These are phyloP conservation scores for Eucalyptus regnans DNA, from an alignment of 345 rosid genomes.

Conservation along the genomic window DNA sequence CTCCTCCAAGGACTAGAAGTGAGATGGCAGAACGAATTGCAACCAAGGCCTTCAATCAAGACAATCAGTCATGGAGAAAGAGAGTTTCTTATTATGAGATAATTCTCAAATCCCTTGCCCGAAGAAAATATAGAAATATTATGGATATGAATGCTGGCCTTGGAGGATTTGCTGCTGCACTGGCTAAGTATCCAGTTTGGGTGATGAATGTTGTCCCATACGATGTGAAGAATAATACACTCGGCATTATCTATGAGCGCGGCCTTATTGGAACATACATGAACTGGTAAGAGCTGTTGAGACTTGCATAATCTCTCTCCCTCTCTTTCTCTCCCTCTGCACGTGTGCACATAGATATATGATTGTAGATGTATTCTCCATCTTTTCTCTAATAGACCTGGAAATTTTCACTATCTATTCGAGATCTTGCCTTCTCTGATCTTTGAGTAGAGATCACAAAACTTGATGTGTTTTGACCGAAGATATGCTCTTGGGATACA, in stretches of 20 bases:
- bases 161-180: slow-evolving; percentile 65
- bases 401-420: background rate
- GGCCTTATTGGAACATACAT: slow-evolving; percentile 67
- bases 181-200: slow-evolving; percentile 42
- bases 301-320: background rate
- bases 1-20: slow-evolving; percentile 26
- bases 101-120: slow-evolving; percentile 22
- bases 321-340: background rate
- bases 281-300: slow-evolving; percentile 42
- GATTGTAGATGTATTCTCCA: background rate
- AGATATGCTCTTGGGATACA: background rate
- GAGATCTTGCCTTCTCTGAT: background rate
- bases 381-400: background rate
- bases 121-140: slow-evolving; percentile 40
- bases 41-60: slow-evolving; percentile 15
- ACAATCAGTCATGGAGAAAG: slow-evolving; percentile 31
- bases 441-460: background rate
- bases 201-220: slow-evolving; percentile 60
- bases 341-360: background rate
- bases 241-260: slow-evolving; percentile 50
- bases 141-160: slow-evolving; percentile 71
- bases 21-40: slow-evolving; percentile 13
- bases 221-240: slow-evolving; percentile 30
- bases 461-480: background rate
- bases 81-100: slow-evolving; percentile 24